Percentiles rank a stretch among this genome's conserved stretches.
Evolutionary conservation across 805 yeast species (phyloP).

Genomic region (Yamadazyma philogaea): DNA sequence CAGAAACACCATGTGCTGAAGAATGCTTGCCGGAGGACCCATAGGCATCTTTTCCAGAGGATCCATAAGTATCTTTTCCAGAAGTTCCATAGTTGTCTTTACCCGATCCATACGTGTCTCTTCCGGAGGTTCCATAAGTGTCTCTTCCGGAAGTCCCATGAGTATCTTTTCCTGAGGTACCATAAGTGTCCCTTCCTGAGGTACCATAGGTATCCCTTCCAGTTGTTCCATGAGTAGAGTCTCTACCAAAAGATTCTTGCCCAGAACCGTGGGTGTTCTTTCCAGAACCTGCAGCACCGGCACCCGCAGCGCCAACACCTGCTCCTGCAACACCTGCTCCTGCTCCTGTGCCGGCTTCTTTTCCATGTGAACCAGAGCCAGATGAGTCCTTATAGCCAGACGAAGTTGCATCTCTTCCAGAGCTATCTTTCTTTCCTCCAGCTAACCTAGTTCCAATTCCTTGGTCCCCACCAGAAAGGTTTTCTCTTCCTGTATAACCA

Average conservation of each 20-base stretch:
- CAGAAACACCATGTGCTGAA: slow-evolving; percentile 13
- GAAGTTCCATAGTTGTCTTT: slow-evolving; percentile 7
- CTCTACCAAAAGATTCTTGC: slow-evolving; percentile 17
- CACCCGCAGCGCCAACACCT: slow-evolving; percentile 9
- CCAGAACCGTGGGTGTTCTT: slow-evolving; percentile 11
- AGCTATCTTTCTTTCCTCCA: slow-evolving; percentile 14
- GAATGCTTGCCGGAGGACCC: slow-evolving; percentile 12
- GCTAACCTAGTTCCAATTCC: slow-evolving; percentile 28
- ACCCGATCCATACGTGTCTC: slow-evolving; percentile 9
- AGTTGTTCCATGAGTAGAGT: slow-evolving; percentile 8
- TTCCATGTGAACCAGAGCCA: slow-evolving; percentile 5
- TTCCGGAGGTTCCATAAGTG: slow-evolving; percentile 6
- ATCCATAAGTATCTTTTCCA: slow-evolving; percentile 14
- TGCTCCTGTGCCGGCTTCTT: slow-evolving; percentile 5
- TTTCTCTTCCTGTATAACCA: slow-evolving; percentile 18
- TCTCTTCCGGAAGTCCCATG: slow-evolving; percentile 7
- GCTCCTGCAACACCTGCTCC: slow-evolving; percentile 9
- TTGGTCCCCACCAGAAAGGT: slow-evolving; percentile 25
- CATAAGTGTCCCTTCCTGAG: slow-evolving; percentile 3
- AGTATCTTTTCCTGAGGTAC: slow-evolving; percentile 11
- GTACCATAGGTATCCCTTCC: slow-evolving; percentile 11
- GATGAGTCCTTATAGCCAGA: slow-evolving; percentile 14
- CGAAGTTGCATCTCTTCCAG: slow-evolving; percentile 17
- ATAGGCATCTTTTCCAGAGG: slow-evolving; percentile 16
- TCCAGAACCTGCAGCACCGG: slow-evolving; percentile 6